These are phyloP conservation scores for Pythium rishiriense DNA, from an alignment of 352 stramenopile genomes.

Conservation along the genomic window DNA sequence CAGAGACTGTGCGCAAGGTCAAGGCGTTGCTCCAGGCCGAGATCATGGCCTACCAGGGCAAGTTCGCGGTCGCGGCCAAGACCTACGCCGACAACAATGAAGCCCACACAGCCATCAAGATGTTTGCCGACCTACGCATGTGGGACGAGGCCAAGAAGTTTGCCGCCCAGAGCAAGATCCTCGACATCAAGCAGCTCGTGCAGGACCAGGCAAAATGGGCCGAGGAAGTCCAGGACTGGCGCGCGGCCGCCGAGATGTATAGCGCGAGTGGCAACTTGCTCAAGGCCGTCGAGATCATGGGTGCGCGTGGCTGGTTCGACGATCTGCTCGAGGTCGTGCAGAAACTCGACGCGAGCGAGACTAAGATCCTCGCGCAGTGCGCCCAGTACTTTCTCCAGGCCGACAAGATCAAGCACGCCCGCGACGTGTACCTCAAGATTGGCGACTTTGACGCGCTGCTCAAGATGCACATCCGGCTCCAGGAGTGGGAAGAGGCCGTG, in stretches of 20 bases:
- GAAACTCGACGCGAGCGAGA: conserved; percentile 48
- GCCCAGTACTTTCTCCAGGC: conserved; percentile 69
- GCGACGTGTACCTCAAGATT: conserved; percentile 82
- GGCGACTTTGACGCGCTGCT: conserved; percentile 85
- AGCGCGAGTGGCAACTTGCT: conserved; percentile 82
- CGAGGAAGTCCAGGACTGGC: conserved; percentile 92
- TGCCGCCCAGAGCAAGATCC: conserved; percentile 67
- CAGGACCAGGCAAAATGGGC: conserved; percentile 91
- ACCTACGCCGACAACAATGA: conserved; percentile 80
- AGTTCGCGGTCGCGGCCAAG: conserved; percentile 91
- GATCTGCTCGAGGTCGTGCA: conserved; percentile 83
- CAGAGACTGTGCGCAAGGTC: conserved; percentile 55
- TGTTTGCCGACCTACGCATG: conserved; percentile 92
- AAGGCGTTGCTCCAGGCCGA: conserved; percentile 82
- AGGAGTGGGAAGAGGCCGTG: conserved; percentile 93
- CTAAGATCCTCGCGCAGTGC: conserved; percentile 51
- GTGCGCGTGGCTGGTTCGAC: conserved; percentile 83
- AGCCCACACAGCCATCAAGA: conserved; percentile 89
- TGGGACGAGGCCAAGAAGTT: conserved; percentile 95
- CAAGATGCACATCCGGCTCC: conserved; percentile 86
- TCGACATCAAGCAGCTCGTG: conserved; percentile 89
- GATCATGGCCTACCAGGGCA: conserved; percentile 91
- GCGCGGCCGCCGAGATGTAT: conserved; percentile 91
- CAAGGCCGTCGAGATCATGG: conserved; percentile 85
- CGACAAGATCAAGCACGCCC: conserved; percentile 74